Conservation (phyloP, 2,329 filamentous ascomycete genomes). For the Sporothrix brunneoviolacea region DNA sequence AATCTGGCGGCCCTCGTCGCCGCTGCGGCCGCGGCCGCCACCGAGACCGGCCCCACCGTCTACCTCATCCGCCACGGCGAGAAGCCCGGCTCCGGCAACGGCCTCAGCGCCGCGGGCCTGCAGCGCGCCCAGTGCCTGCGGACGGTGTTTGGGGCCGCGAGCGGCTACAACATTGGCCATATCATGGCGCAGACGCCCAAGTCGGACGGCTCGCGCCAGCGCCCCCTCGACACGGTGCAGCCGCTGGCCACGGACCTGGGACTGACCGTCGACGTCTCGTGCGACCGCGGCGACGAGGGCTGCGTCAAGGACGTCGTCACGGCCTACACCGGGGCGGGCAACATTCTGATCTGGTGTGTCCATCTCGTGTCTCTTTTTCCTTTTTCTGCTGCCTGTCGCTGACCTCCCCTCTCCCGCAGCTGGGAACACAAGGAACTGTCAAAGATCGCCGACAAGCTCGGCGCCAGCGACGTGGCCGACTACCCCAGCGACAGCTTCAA, state of each 20-base stretch:
- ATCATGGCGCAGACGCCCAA: constrained; percentile 53
- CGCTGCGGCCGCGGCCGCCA: not conserved
- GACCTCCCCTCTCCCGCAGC: constrained; percentile 3
- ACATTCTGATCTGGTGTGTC: constrained; percentile 51
- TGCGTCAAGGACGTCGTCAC: constrained; percentile 48
- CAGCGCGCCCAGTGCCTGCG: constrained; percentile 54
- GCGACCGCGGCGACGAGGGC: constrained; percentile 46
- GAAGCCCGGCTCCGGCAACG: constrained; percentile 47
- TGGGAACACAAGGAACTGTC: constrained; percentile 41
- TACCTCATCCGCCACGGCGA: constrained; percentile 61
- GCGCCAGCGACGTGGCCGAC: constrained; percentile 39
- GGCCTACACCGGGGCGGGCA: constrained; percentile 41
- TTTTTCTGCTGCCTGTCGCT: not conserved
- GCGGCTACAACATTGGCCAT: constrained; percentile 48
- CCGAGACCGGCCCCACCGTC: constrained; percentile 38
- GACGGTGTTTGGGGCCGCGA: constrained; percentile 46
- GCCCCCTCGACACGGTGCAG: constrained; percentile 50
- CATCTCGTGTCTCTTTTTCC: not conserved
- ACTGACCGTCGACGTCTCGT: constrained; percentile 47
- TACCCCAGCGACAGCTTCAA: constrained; percentile 48
- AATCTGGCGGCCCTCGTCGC: not conserved
- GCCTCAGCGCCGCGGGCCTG: constrained; percentile 44
- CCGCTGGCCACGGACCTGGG: constrained; percentile 51
- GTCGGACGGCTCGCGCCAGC: constrained; percentile 43
- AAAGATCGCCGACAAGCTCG: constrained; percentile 45